A percentile compares a stretch with the other conserved stretches of the same genome.
phyloP scores from a whole-genome alignment of 345 rosid genomes.

The Clausena lansium region DNA sequence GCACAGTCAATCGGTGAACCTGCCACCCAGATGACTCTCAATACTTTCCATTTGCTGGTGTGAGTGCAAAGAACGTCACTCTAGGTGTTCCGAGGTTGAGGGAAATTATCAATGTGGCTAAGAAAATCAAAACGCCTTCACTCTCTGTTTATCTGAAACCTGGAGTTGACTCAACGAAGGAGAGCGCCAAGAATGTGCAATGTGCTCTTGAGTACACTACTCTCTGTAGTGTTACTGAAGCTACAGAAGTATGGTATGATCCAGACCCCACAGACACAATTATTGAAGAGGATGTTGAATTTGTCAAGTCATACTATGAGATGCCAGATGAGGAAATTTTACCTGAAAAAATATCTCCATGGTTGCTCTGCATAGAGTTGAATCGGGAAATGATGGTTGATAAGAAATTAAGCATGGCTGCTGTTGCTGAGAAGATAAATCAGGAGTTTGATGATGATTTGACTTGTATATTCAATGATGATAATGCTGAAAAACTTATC shows the following conservation, averaged over 20 bases:
- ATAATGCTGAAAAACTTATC: conserved; percentile 87
- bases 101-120: conserved; percentile 93
- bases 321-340: conserved; percentile 98
- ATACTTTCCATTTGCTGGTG: conserved; percentile 99
- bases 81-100: conserved; percentile 97
- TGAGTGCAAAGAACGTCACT: conserved; percentile 98
- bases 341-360: conserved; percentile 94
- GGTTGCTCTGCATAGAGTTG: conserved; percentile 97
- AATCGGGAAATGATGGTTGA: conserved; percentile 99
- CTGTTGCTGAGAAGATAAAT: conserved; percentile 94
- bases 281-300: conserved; percentile 86
- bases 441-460: conserved; percentile 89
- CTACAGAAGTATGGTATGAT: conserved; percentile 98
- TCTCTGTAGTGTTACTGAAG: conserved; percentile 88
- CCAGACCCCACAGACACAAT: conserved; percentile 92
- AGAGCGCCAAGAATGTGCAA: conserved; percentile 88
- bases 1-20: conserved; percentile 99
- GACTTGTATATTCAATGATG: conserved; percentile 95
- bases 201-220: conserved; percentile 98
- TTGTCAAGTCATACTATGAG: conserved; percentile 92
- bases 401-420: conserved; percentile 94
- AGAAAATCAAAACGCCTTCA: conserved; percentile 93
- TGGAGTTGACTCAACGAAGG: conserved; percentile 77
- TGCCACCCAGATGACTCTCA: conserved; percentile 99
- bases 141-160: conserved; percentile 78